Base-by-base conservation (phyloP, 2,329 filamentous ascomycete species). In the Colletotrichum navitas region DNA sequence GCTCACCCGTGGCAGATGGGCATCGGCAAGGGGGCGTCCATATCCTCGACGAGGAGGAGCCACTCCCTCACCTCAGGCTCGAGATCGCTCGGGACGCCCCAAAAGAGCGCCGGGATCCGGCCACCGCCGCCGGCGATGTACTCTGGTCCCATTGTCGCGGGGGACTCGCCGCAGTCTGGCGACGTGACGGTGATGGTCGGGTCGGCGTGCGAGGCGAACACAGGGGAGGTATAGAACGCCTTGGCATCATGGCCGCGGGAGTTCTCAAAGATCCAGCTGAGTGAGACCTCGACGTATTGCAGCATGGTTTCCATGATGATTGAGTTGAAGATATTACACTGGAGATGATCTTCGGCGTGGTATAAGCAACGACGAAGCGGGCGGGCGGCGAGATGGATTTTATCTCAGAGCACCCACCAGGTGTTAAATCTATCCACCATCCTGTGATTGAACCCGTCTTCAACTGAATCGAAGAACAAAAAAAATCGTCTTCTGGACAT, bases 41-140 rank as follows among this genome's bases (percentile, higher is more conserved):
- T 84, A 64, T 88, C 84, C 70, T 87, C 85, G 49, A 76, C 78
- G 18, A 87, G 76, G 21, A 88, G 75, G 24, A 87, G 69, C 80
- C 85, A 88, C 75, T 88, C 79, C 64, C 80, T 80, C 14, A 85
- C 79, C 26, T 68, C 52, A 4, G 34, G 66, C 8, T 75, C 74
- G 10, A 79, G 66, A 1, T 76, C 76, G 5, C 76, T 74, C 3
- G 80, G 77, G 12, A 76, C 74, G 7, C 80, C 76, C 85, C 84
- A 87, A 49, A 74, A 75, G 32, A 86, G 68, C 7, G 78, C 78
- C 0, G 85, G 85, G 47, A 86, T 80, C 24, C 74, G 79, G 3
- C 81, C 83, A 11, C 74, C 75, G 7, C 81, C 84, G 26, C 82
- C 82, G 58, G 73, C 71, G 34, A 82, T 83, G 74, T 85, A 82